Base-by-base conservation (phyloP, 305 asterid species). In the Fraxinus angustifolia region DNA sequence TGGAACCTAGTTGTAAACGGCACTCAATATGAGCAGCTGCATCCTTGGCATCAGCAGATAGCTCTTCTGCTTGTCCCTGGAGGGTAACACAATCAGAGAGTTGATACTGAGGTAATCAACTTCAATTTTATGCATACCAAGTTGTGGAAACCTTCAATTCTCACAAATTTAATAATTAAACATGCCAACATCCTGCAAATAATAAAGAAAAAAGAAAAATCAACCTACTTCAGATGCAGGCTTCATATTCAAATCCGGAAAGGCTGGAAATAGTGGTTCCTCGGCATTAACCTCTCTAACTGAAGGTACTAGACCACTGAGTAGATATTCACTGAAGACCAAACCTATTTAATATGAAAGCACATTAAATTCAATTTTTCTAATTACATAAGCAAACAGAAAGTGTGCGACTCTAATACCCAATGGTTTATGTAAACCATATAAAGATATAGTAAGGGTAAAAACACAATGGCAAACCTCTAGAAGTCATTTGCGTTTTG, bases 301-400 rank as follows among this genome's bases (percentile, higher is more conserved):
- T 73, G 97, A 91, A 81, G 99, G 99, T 82, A 95, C 93, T n/a
- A 93, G 88, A 84, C 99, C 99, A 78, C 95, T 93, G 83, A 95
- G 97, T 79, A 95, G 93, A 88, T 93, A 95, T 86, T 95, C 97
- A 77, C 97, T 92, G 88, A 93, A 95, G 85, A 95, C 92, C 83
- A 95, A 86, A 89, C 99, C 99, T 95, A 91, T 83, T 48, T 62
- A 81, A 67, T 78, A 34, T 28, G 60, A 58, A 84, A 83, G 77
- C 78, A 78, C 17, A 4, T 79, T 71, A 81, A 62, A 16, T 34
- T 60, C 2, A 73, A 78, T 35, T 73, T 31, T 50, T 75, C 58
- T 56, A 77, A 42, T 73, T 53, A 79, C 40, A 17, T 36, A 31
- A 28, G 70, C 68, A 81, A 12, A 48, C 45, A 31, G 40, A 65